A percentile compares a stretch with the other conserved stretches of the same genome.
phyloP scores from a whole-genome alignment of 768 basidiomycete species.

The Cystobasidium ongulense region DNA sequence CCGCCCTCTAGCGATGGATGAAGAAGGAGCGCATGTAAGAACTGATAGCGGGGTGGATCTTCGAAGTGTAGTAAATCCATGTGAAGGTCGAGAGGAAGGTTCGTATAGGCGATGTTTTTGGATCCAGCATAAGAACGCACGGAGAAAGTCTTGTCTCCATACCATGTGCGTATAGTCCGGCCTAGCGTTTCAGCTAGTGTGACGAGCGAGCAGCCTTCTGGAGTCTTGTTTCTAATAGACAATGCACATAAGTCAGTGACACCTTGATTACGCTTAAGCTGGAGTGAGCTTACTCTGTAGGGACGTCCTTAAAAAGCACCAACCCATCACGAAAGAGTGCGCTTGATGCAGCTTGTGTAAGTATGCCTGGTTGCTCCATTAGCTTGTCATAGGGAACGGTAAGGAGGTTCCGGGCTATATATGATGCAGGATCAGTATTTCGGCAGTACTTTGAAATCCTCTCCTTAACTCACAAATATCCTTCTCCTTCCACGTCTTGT shows the following conservation, averaged over 20 bases:
- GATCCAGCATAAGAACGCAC: slow-evolving; percentile 67
- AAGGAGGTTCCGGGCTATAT: not conserved
- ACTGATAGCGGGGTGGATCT: slow-evolving; percentile 81
- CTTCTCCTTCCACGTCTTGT: slow-evolving; percentile 50
- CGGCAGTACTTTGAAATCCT: not conserved
- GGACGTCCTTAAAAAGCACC: slow-evolving; percentile 4
- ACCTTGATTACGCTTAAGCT: not conserved
- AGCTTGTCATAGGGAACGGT: slow-evolving; percentile 26
- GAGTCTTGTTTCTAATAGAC: slow-evolving; percentile 65
- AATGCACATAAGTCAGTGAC: slow-evolving; percentile 53
- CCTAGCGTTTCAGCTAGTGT: slow-evolving; percentile 63
- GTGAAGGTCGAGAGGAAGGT: slow-evolving; percentile 61
- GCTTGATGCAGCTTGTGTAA: slow-evolving; percentile 11
- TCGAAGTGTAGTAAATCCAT: slow-evolving; percentile 57
- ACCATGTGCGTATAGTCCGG: slow-evolving; percentile 75
- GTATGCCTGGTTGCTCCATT: not conserved
- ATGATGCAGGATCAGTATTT: not conserved
- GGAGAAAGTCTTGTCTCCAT: slow-evolving; percentile 53
- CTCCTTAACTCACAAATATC: slow-evolving; percentile 13
- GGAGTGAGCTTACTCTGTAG: not conserved
- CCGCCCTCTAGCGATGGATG: slow-evolving; percentile 62
- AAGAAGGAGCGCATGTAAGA: slow-evolving; percentile 82
- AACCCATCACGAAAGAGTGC: slow-evolving; percentile 27
- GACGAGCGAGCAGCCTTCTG: slow-evolving; percentile 64
- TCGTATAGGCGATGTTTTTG: slow-evolving; percentile 89